Evolutionary conservation across 805 yeast species (phyloP), one percentile per base, ranked within the genome.

Genomic region (Ogataea methylovora): DNA sequence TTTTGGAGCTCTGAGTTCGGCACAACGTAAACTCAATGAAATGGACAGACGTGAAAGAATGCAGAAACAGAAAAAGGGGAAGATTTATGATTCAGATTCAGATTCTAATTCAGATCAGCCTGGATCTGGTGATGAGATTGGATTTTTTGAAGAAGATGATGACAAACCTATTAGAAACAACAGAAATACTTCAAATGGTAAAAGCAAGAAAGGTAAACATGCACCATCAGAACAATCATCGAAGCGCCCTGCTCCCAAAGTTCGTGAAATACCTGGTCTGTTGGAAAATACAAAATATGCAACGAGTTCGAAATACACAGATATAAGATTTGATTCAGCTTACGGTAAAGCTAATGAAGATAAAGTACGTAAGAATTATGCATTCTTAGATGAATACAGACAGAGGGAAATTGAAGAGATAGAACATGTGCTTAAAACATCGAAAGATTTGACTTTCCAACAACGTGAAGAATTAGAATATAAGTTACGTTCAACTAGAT

Each of bases 301-400:
- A 36, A 47, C 56, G 33, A 47, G 56, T 12, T 64, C 63, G 12
- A 58, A 80, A 20, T 79, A 82, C 52, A 70, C 74, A 32, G 98
- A 92, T 61, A 80, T 94, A 23, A 69, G 98, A 45, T 92, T 92
- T 54, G 96, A 92, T 56, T 72, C 90, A 3, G 87, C 95, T 0
- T 76, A 76, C 42, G 97, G 97, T 37, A 81, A 76, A 46, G 84
- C 92, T 1, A 90, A 88, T 52, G 60, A 73, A 38, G 61, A 66
- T 22, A 66, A 69, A 38, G 72, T 84, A 13, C 67, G 97, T 40
- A 73, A 76, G 48, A 79, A 90, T 49, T 92, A 92, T 61, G 71
- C 75, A 29, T 92, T 92, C 52, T 61, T 92, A 38, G 95, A 87
- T 56, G 87, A 82, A 26, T 92, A 92, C 55, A 71, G 97, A 54